Evolutionary conservation across 1,139 yeast genomes (phyloP), one percentile per base, ranked within the genome.

Genomic region (Barnettozyma hawaiiensis): DNA sequence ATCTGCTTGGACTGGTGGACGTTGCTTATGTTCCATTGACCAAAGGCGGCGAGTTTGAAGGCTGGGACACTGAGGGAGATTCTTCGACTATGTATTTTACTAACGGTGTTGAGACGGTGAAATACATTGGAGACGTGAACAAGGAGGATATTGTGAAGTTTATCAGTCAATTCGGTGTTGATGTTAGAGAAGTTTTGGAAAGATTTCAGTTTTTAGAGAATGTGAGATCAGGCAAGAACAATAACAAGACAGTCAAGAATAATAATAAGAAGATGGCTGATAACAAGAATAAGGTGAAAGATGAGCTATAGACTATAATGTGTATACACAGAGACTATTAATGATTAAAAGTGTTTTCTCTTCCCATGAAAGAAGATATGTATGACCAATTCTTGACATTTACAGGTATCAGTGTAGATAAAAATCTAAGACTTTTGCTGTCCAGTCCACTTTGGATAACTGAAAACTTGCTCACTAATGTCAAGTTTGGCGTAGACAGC

Each of bases 1-100:
- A 90, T 57, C 85, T 79, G 61, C 61, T 83, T 35, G 75, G 69
- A 3, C 52, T 53, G 23, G 54, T 72, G 4, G 71, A 73, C 20
- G 69, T 78, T 44, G 76, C 61, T 1, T 64, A 64, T 46, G 43
- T 64, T 21, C 58, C 60, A 14, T 46, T 61, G n/a, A 55, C 16
- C n/a, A 34, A 34, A 51, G 29, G 44, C 4, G 29, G 44, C 4
- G 37, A 23, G 7, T 34, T 34, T 12, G 21, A 22, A 27, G n/a
- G 18, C 22, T 27, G 35, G 37, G 18, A 40, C n/a, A 19, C 20
- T 44, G 9, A 29, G 3, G 37, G 7, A 10, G 21, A 24, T 24
- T 22, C 27, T 5, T 34, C 37, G 10, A 14, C 18, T n/a, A 9
- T 34, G 14, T 34, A 34, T 23, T 34, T 15, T 15, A 15, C 23